Evolutionary conservation across 1,139 yeast species (phyloP), one percentile per base, ranked within the genome.

Genomic region (Geotrichum australiense): DNA sequence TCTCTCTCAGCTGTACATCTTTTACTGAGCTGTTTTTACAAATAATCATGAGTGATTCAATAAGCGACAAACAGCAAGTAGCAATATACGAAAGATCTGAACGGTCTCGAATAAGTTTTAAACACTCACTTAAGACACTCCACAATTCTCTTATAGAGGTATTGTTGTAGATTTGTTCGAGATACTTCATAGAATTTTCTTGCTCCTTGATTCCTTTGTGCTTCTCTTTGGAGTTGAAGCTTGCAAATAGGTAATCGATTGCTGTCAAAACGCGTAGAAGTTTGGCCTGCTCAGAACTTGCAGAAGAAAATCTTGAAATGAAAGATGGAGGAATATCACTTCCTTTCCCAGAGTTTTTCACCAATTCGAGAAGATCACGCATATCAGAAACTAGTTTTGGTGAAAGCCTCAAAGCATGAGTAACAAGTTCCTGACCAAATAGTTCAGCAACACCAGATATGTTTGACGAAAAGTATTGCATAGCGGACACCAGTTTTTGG

Each of bases 1-100:
- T 49, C 31, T 57, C 61, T 11, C 59, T 48, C 18, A 52, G 45
- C 29, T 54, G 55, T 12, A 56, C 57, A 38, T 81, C 86, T 47
- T 75, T 74, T 4, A 80, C 80, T 51, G 80, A 78, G 52, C 89
- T 78, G 57, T 86, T 94, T 57, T 87, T 89, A 64, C 96, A 87
- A 29, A 91, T 93, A 43, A 89, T 96, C 96, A 91, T 86, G 48
- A 91, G 67, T 0, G 96, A 80, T 59, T 91, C 98, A 51, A 91
- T 87, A 48, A 86, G 63, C 0, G 97, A 97, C 23, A 91, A 67
- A 29, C 89, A 64, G 1, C 87, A 82, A 1, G 94, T 83, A 1
- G 95, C 91, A 37, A 86, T 75, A 48, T 80, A 80, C 10, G 76
- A 66, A 53, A 86, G 66, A 22, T 64, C 65, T 14, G 61, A 52